Evolutionary conservation across 495 filamentous ascomycete species (phyloP).

Genomic region (Podospora anserina): DNA sequence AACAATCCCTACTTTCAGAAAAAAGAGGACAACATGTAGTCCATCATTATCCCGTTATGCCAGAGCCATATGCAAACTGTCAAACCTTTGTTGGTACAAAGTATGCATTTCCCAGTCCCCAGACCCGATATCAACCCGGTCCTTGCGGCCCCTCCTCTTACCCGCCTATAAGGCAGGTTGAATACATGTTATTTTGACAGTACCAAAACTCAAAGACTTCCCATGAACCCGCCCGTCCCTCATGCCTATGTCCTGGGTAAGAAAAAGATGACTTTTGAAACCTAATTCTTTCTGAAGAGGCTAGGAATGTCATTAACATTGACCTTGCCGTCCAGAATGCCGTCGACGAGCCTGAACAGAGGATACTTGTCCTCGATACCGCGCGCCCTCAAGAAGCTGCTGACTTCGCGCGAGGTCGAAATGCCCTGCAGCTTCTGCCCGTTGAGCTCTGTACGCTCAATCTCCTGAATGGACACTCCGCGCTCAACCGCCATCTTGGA

Average conservation of each 20-base stretch:
- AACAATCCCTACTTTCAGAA: background rate
- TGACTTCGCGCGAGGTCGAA: slow-evolving; percentile 84
- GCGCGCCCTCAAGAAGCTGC: slow-evolving; percentile 75
- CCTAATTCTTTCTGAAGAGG: slow-evolving; percentile 44
- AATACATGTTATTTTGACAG: background rate
- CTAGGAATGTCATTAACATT: slow-evolving; percentile 61
- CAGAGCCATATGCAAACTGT: background rate
- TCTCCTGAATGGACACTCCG: slow-evolving; percentile 73
- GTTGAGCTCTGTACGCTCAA: slow-evolving; percentile 87
- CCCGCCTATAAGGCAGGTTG: background rate
- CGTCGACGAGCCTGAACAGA: slow-evolving; percentile 80
- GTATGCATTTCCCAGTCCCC: background rate
- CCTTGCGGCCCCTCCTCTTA: background rate
- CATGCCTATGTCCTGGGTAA: background rate
- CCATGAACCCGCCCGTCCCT: background rate
- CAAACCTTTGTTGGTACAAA: background rate
- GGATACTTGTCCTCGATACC: slow-evolving; percentile 81
- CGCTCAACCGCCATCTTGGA: slow-evolving; percentile 84
- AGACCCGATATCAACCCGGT: background rate
- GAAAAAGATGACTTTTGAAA: background rate
- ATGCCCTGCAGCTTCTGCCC: slow-evolving; percentile 97
- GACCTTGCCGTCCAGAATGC: slow-evolving; percentile 57
- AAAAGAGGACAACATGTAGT: background rate
- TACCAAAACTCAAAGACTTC: background rate
- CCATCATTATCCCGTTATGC: slow-evolving; percentile 10